Evolutionary conservation across 2,329 filamentous ascomycete genomes (phyloP).

Genomic region (Dactylellina parvicollis): DNA sequence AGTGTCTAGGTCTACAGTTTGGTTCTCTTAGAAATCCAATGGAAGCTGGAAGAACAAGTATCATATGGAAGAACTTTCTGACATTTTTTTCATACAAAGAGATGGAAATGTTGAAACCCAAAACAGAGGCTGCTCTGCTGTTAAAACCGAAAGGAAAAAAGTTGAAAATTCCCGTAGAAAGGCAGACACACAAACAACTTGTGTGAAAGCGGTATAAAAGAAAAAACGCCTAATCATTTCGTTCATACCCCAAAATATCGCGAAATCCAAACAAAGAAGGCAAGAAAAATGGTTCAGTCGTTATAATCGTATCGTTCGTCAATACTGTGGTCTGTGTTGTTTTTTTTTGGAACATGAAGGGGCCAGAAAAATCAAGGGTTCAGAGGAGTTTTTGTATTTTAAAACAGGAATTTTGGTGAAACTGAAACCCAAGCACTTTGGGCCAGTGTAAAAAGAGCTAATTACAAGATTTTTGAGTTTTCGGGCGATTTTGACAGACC

Average conservation of each 20-base stretch:
- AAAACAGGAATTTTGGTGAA: constrained; percentile 45
- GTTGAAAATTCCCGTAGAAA: background rate
- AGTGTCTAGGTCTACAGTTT: constrained; percentile 17
- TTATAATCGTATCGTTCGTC: constrained; percentile 46
- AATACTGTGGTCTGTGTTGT: constrained; percentile 17
- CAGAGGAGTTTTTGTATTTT: constrained; percentile 47
- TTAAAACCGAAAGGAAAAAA: constrained; percentile 9
- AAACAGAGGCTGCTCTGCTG: constrained; percentile 19
- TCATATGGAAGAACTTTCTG: constrained; percentile 25
- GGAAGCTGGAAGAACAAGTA: no score
- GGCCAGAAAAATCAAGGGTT: constrained; percentile 5
- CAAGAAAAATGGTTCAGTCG: constrained; percentile 36
- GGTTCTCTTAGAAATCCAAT: constrained; percentile 13
- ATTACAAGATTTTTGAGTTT: constrained; percentile 52
- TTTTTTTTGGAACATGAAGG: constrained; percentile 32
- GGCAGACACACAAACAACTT: background rate
- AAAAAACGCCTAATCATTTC: constrained; percentile 15
- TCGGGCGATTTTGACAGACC: constrained; percentile 27
- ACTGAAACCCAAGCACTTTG: constrained; percentile 53
- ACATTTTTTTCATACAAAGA: constrained; percentile 29
- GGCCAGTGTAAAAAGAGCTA: constrained; percentile 38
- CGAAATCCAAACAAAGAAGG: constrained; percentile 3
- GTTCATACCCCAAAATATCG: background rate
- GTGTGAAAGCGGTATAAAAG: background rate
- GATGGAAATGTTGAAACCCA: constrained; percentile 25